Evolutionary conservation across 106 monocot species (phyloP), one percentile per base, ranked within the genome.

Genomic region (Phalaenopsis equestris): DNA sequence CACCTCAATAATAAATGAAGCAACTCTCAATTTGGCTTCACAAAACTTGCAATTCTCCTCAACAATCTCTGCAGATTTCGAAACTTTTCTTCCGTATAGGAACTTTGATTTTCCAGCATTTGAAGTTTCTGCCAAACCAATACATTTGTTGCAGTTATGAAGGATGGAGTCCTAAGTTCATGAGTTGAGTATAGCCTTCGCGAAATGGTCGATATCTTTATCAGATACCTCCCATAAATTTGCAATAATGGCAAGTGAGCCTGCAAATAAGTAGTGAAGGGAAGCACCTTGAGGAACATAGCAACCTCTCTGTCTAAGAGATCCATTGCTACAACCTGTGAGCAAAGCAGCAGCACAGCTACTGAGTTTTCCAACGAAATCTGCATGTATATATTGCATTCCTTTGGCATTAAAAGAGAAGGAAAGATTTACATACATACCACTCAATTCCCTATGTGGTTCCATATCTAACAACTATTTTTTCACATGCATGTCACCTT

Each of bases 261-360:
- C 94, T 65, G 92, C 90, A 70, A 83, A 81, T 73, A 94, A 85
- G 73, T 90, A 97, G 21, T 86, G 90, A 9, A 94, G 81, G 8
- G 91, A 89, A 8, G 88, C 85, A 6, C 97, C 30, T 30, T 30
- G 30, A 30, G 30, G 30, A 0, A 30, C 30, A 30, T 30, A 30
- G 30, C 30, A 30, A 92, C 94, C 94, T 77, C 84, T 90, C 24
- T 86, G 83, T 14, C 30, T 18, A 3, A 97, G 87, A 55, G 83
- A 86, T 38, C 93, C 97, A 23, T 94, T 97, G 46, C 97, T 92
- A 78, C 97, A 97, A 3, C 97, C 97, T 94, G 94, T 97, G 4
- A 97, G 87, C 79, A 97, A 83, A 24, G 90, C 81, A 97, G 75
- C 56, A 30, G 30, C 30, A 30, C 30, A 30, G 0, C 30, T 30